Evolutionary conservation across 2,329 filamentous ascomycete genomes (phyloP).

Genomic region (Penicillium crustosum): DNA sequence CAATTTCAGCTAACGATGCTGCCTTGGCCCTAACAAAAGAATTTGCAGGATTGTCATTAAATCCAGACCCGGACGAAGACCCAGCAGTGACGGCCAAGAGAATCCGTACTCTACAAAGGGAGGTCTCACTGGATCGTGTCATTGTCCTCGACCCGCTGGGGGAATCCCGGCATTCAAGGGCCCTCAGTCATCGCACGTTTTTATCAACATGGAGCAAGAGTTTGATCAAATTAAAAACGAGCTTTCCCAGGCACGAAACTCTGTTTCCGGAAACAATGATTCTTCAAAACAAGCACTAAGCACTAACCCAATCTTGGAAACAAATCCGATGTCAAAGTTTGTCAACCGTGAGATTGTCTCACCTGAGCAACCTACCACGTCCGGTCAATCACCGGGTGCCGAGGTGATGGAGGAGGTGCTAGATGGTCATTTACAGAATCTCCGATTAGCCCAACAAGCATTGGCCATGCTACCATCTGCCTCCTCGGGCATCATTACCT

Average conservation of each 20-base stretch:
- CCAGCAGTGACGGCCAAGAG: slow-evolving; percentile 41
- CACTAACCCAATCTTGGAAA: slow-evolving; percentile 27
- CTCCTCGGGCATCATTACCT: slow-evolving; percentile 86
- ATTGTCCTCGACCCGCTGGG: slow-evolving; percentile 87
- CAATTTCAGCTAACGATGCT: slow-evolving; percentile 61
- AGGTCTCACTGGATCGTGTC: slow-evolving; percentile 73
- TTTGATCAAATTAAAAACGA: slow-evolving; percentile 67
- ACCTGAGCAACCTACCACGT: slow-evolving; percentile 19
- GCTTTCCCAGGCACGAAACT: slow-evolving; percentile 45
- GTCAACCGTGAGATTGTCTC: slow-evolving; percentile 32
- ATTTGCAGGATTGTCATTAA: slow-evolving; percentile 65
- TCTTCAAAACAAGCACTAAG: slow-evolving; percentile 21
- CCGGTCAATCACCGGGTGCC: slow-evolving; percentile 6
- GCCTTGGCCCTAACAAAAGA: slow-evolving; percentile 75
- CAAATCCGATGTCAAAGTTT: slow-evolving; percentile 49
- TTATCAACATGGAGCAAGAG: slow-evolving; percentile 92
- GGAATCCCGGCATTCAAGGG: slow-evolving; percentile 68
- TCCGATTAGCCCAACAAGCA: slow-evolving; percentile 68
- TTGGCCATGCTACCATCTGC: slow-evolving; percentile 76
- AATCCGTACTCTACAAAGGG: slow-evolving; percentile 46
- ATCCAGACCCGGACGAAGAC: slow-evolving; percentile 45
- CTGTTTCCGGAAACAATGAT: slow-evolving; percentile 10
- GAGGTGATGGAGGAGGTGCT: slow-evolving; percentile 24
- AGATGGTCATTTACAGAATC: slow-evolving; percentile 64
- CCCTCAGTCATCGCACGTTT: slow-evolving; percentile 68